phyloP scores from a whole-genome alignment of 2,329 filamentous ascomycete species.

The Penicillium sp. region DNA sequence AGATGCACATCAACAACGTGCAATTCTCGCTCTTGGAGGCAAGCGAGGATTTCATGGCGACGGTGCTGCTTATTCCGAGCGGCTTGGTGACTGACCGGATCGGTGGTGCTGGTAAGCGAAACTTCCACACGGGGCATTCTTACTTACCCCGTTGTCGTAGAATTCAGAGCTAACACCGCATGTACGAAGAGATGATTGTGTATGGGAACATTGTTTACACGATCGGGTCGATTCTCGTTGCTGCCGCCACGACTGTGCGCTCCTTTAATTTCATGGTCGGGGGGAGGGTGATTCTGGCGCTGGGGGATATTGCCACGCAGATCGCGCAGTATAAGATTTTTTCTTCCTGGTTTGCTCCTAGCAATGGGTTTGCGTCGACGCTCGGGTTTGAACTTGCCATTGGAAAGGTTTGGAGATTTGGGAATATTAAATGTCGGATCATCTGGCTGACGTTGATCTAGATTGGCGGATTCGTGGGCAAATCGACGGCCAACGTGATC shows the following conservation, averaged over 20 bases:
- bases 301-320: slow-evolving; percentile 66
- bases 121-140: neutral
- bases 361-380: slow-evolving; percentile 62
- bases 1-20: slow-evolving; percentile 61
- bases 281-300: slow-evolving; percentile 56
- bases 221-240: slow-evolving; percentile 60
- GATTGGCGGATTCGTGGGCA: slow-evolving; percentile 62
- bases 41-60: slow-evolving; percentile 64
- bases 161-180: neutral
- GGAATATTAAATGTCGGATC: neutral
- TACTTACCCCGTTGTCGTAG: neutral
- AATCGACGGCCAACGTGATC: slow-evolving; percentile 62
- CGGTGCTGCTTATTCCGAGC: slow-evolving; percentile 55
- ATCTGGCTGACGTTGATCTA: slow-evolving; percentile 6
- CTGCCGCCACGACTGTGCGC: slow-evolving; percentile 57
- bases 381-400: slow-evolving; percentile 62
- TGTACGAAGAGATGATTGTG: slow-evolving; percentile 52
- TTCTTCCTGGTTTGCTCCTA: slow-evolving; percentile 65
- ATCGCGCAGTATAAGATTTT: slow-evolving; percentile 67
- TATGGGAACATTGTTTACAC: slow-evolving; percentile 64
- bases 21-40: slow-evolving; percentile 62
- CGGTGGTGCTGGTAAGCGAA: slow-evolving; percentile 54
- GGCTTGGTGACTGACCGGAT: slow-evolving; percentile 61
- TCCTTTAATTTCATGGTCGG: slow-evolving; percentile 63
- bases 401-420: slow-evolving; percentile 46